These are phyloP conservation scores for Peronospora farinosa DNA, from an alignment of 352 stramenopile genomes.

Conservation along the genomic window DNA sequence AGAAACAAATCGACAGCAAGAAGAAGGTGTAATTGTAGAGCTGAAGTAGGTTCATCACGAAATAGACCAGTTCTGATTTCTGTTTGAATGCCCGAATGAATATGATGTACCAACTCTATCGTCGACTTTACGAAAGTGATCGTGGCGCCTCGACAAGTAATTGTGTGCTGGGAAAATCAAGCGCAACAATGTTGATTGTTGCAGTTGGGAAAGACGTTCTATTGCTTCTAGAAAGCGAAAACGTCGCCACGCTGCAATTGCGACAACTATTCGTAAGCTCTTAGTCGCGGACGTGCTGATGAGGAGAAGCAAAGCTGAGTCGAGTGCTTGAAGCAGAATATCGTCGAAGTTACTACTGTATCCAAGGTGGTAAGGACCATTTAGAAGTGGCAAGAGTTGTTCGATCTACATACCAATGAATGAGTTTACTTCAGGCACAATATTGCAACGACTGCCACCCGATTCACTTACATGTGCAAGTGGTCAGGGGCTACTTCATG, in stretches of 20 bases:
- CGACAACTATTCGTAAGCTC: too few relatives aligned
- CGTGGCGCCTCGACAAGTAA: conserved; percentile 35
- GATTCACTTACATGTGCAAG: too few relatives aligned
- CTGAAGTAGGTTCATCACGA: conserved; percentile 7
- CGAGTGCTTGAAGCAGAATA: conserved; percentile 66
- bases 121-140: conserved; percentile 46
- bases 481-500: too few relatives aligned
- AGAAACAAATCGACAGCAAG: conserved; percentile 15
- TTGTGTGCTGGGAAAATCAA: conserved; percentile 45
- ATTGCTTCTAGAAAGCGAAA: too few relatives aligned
- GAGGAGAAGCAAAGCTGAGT: conserved; percentile 40
- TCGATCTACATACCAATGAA: conserved; percentile 78
- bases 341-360: conserved; percentile 56
- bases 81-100: not conserved
- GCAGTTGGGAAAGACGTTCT: conserved; percentile 49
- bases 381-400: conserved; percentile 67
- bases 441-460: too few relatives aligned
- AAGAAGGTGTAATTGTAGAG: conserved; percentile 31
- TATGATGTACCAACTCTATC: conserved; percentile 31
- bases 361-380: conserved; percentile 48
- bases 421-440: conserved; percentile 69
- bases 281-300: too few relatives aligned
- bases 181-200: conserved; percentile 57
- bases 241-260: too few relatives aligned
- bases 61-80: conserved; percentile 26